Conservation (phyloP, 1,284 basidiomycete genomes). For the Rhodotorula mucilaginosa region DNA sequence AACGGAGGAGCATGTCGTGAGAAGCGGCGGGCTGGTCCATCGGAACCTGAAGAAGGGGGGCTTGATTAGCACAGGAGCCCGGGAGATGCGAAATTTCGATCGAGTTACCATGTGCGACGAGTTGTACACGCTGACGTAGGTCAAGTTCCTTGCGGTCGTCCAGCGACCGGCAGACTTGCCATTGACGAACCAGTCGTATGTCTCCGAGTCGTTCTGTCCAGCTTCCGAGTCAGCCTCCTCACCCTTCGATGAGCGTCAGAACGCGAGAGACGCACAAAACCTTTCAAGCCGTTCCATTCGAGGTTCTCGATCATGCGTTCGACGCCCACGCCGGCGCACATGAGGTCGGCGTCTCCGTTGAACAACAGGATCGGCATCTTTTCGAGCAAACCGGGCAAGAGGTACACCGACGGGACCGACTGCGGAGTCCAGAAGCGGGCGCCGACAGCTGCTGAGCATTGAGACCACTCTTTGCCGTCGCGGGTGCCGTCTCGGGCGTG, state of each 20-base stretch:
- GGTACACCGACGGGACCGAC: conserved; percentile 69
- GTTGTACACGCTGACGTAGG: conserved; percentile 80
- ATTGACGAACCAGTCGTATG: conserved; percentile 75
- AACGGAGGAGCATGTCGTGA: conserved; percentile 97
- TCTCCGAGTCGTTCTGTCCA: conserved; percentile 59
- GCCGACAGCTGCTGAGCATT: conserved; percentile 76
- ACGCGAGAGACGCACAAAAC: conserved; percentile 55
- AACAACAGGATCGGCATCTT: conserved; percentile 57
- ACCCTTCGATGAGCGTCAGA: background rate
- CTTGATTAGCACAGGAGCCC: background rate
- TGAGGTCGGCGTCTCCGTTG: conserved; percentile 37
- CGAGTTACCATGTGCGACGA: conserved; percentile 75
- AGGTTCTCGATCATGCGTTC: conserved; percentile 79
- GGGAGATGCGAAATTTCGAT: background rate
- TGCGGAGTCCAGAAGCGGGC: conserved; percentile 60
- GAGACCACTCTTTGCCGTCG: conserved; percentile 74
- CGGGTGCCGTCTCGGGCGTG: conserved; percentile 61
- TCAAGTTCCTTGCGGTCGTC: conserved; percentile 81
- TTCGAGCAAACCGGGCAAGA: conserved; percentile 75
- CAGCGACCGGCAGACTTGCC: conserved; percentile 79
- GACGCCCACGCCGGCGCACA: conserved; percentile 86
- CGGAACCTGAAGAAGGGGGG: conserved; percentile 57
- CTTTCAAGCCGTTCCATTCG: conserved; percentile 78
- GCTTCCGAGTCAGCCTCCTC: background rate
- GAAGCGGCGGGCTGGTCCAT: conserved; percentile 83